Base-by-base conservation (phyloP, 1,284 basidiomycete species). In the Marasmius oreades region DNA sequence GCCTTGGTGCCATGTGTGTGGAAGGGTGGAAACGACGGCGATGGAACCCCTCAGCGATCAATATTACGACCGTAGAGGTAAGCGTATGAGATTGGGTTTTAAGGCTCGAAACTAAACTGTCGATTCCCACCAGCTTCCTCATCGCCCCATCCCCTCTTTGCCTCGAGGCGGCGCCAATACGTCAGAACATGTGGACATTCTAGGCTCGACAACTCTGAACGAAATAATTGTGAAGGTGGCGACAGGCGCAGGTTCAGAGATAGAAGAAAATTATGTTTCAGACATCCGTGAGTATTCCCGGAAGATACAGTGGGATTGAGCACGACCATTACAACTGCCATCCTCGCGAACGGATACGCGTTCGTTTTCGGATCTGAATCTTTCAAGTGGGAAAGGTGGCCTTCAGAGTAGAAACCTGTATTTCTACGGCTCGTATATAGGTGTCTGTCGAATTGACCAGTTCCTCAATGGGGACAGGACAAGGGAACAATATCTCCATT, bases 21-120 rank as follows among this genome's bases (percentile, higher is more conserved):
- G 91, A 93, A 66, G 96, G 95, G 2, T 98, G 96, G 96, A 93
- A 95, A 71, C 79, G 87, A 55, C 80, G 81, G 60, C 79, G 87
- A 52, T 99, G 95, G 91, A 99, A 99, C 70, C 97, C 97, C 1
- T 90, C 87, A n/a, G 84, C 90, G 16, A 92, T 95, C 64, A 78
- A 85, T 63, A 78, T 98, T 34, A 82, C 88, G 16, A 97, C 94
- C 3, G 87, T 95, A 61, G 95, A 98, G 79, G 85, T 88, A 61
- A 61, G 77, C 53, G 23, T 31, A 23, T 55, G 43, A 58, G 22
- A 18, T 56, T 28, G 55, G 20, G 33, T 44, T 53, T 51, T 11
- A 52, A 51, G 52, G 55, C 33, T 18, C n/a, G n/a, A 7, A 36
- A 24, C 23, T 52, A 8, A 34, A 42, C 5, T 50, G 46, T 60